A percentile compares a stretch with the other conserved stretches of the same genome.
phyloP scores from a whole-genome alignment of 2,329 filamentous ascomycete genomes.

The Sclerotiophoma versabilis region DNA sequence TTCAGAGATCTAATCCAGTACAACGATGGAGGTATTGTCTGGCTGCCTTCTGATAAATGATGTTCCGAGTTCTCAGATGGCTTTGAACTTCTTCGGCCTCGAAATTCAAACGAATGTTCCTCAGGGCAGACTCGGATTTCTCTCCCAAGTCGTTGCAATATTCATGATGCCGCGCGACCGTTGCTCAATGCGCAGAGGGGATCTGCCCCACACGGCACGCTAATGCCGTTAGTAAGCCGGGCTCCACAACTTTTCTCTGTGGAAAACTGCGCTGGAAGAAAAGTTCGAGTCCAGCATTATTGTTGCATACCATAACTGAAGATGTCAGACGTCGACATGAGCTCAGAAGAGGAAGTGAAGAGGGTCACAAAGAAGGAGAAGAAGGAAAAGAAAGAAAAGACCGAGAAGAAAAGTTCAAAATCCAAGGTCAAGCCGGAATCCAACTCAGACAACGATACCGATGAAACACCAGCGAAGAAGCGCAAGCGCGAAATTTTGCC shows the following conservation, averaged over 20 bases:
- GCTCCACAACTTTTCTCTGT: slow-evolving; percentile 12
- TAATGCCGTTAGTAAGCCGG: slow-evolving; percentile 11
- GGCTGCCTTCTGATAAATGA: not conserved
- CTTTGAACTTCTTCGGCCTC: not conserved
- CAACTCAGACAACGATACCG: slow-evolving; percentile 22
- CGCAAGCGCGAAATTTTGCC: slow-evolving; percentile 66
- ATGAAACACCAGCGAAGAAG: slow-evolving; percentile 48
- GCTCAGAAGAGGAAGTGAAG: slow-evolving; percentile 16
- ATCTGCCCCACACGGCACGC: slow-evolving; percentile 14
- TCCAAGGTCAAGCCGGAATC: slow-evolving; percentile 24
- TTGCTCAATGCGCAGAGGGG: slow-evolving; percentile 1
- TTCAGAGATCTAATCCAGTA: not conserved
- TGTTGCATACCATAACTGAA: not conserved
- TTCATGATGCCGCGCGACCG: not conserved
- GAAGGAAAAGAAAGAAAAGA: slow-evolving; percentile 37
- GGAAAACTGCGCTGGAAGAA: slow-evolving; percentile 16
- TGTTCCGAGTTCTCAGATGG: not conserved
- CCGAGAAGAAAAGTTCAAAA: slow-evolving; percentile 33
- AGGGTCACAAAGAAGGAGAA: slow-evolving; percentile 29
- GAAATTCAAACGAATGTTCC: not conserved
- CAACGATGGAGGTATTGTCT: not conserved
- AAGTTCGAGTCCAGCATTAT: slow-evolving; percentile 5
- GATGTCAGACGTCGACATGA: slow-evolving; percentile 21
- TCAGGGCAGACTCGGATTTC: no score
- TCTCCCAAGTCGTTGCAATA: no score